phyloP scores from a whole-genome alignment of 2,329 filamentous ascomycete species.

The Escovopsis sp. region DNA sequence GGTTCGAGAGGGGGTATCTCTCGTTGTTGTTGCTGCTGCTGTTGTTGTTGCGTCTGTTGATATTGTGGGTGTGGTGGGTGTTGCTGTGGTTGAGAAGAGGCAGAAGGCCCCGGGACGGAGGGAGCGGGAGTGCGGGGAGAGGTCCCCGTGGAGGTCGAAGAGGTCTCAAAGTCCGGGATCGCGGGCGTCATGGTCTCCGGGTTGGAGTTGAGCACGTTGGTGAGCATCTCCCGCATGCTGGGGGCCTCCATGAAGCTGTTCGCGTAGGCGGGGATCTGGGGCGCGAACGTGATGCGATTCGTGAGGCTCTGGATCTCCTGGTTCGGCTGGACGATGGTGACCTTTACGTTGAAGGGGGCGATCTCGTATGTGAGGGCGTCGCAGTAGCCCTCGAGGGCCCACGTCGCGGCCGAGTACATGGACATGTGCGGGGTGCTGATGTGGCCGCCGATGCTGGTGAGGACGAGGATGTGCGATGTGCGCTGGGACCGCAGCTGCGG shows the following conservation, averaged over 20 bases:
- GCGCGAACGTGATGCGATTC: slow-evolving; percentile 73
- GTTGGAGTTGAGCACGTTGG: slow-evolving; percentile 62
- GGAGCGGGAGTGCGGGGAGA: neutral
- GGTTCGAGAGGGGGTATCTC: slow-evolving; percentile 13
- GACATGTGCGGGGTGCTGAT: slow-evolving; percentile 84
- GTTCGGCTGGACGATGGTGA: slow-evolving; percentile 90
- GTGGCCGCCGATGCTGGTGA: slow-evolving; percentile 83
- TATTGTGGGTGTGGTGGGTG: too few relatives aligned
- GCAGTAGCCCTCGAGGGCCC: slow-evolving; percentile 92
- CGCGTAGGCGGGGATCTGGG: slow-evolving; percentile 47
- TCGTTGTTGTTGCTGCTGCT: too few relatives aligned
- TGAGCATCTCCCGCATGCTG: slow-evolving; percentile 68
- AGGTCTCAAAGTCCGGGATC: slow-evolving; percentile 14
- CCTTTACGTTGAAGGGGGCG: slow-evolving; percentile 89
- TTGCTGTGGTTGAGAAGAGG: too few relatives aligned
- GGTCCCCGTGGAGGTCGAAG: slow-evolving; percentile 18
- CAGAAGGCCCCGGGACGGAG: slow-evolving; percentile 2
- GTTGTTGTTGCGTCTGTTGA: too few relatives aligned
- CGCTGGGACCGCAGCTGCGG: slow-evolving; percentile 66
- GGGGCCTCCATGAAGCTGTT: slow-evolving; percentile 44
- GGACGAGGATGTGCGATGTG: slow-evolving; percentile 77
- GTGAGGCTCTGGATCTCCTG: slow-evolving; percentile 82
- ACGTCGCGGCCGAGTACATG: slow-evolving; percentile 83
- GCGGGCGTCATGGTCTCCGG: slow-evolving; percentile 43
- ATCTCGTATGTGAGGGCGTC: slow-evolving; percentile 93